phyloP scores from a whole-genome alignment of 2,329 filamentous ascomycete genomes.

The Colletotrichum orbiculare region DNA sequence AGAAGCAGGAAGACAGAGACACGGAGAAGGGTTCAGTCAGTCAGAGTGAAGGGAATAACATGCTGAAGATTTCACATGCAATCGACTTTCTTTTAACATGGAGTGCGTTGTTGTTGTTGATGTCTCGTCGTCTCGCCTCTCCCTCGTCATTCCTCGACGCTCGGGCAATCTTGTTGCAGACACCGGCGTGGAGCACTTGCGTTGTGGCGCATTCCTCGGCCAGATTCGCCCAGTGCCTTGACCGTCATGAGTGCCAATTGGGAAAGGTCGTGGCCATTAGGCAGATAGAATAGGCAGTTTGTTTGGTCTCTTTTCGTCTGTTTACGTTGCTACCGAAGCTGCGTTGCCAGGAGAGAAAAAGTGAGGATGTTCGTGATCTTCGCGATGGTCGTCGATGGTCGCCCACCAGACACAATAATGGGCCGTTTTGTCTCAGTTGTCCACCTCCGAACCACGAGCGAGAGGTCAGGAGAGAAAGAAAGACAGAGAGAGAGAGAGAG shows the following conservation, averaged over 20 bases:
- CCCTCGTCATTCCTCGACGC: conserved; percentile 37
- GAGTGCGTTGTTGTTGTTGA: conserved; percentile 32
- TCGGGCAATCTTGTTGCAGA: conserved; percentile 37
- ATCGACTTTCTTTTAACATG: conserved; percentile 29
- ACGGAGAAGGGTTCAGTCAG: conserved; percentile 4
- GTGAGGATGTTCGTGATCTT: conserved; percentile 5
- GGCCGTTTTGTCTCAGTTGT: too few relatives aligned
- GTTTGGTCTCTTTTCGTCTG: conserved; percentile 25
- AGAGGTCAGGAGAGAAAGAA: background rate
- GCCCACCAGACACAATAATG: background rate
- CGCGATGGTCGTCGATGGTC: background rate
- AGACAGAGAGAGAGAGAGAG: background rate
- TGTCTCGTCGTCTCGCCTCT: conserved; percentile 31
- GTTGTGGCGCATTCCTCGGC: conserved; percentile 35
- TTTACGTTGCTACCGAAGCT: conserved; percentile 15
- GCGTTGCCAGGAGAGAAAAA: background rate
- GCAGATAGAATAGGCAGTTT: conserved; percentile 22
- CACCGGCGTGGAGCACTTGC: conserved; percentile 33
- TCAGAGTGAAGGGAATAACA: background rate
- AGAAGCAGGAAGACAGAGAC: conserved; percentile 3
- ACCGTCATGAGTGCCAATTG: conserved; percentile 21
- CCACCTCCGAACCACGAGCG: background rate
- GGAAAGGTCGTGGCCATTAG: conserved; percentile 16
- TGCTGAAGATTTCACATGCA: conserved; percentile 28
- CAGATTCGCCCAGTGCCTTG: conserved; percentile 35